Evolutionary conservation across 2,329 filamentous ascomycete genomes (phyloP).

Genomic region (Hypomyces rosellus): DNA sequence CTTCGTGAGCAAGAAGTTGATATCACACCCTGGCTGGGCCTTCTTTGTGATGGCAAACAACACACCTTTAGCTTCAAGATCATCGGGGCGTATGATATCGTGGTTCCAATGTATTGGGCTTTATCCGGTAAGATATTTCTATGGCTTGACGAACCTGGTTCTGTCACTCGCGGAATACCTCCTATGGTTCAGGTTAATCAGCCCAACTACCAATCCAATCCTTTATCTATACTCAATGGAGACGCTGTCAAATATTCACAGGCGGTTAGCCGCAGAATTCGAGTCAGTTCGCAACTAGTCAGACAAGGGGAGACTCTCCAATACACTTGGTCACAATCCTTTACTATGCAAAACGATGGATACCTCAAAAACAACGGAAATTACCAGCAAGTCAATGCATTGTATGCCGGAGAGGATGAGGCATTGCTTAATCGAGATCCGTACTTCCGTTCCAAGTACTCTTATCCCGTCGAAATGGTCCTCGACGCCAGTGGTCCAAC

Average conservation of each 20-base stretch:
- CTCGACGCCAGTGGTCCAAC: background rate
- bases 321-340: constrained; percentile 46
- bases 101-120: constrained; percentile 51
- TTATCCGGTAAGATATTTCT: constrained; percentile 75
- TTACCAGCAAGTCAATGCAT: constrained; percentile 31
- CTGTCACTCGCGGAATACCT: constrained; percentile 35
- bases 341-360: constrained; percentile 49
- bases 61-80: constrained; percentile 66
- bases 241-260: constrained; percentile 29
- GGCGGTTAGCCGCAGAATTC: constrained; percentile 51
- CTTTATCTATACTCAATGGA: background rate
- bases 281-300: constrained; percentile 51
- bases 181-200: background rate
- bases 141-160: constrained; percentile 54
- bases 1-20: constrained; percentile 76
- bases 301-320: constrained; percentile 13
- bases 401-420: constrained; percentile 14
- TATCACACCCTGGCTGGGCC: constrained; percentile 67
- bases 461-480: constrained; percentile 13
- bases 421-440: background rate
- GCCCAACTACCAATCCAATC: background rate
- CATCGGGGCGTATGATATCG: constrained; percentile 55
- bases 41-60: constrained; percentile 57
- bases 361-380: constrained; percentile 32
- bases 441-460: constrained; percentile 7